Base-by-base conservation (phyloP, 2,329 filamentous ascomycete genomes). In the Colletotrichum phormii region DNA sequence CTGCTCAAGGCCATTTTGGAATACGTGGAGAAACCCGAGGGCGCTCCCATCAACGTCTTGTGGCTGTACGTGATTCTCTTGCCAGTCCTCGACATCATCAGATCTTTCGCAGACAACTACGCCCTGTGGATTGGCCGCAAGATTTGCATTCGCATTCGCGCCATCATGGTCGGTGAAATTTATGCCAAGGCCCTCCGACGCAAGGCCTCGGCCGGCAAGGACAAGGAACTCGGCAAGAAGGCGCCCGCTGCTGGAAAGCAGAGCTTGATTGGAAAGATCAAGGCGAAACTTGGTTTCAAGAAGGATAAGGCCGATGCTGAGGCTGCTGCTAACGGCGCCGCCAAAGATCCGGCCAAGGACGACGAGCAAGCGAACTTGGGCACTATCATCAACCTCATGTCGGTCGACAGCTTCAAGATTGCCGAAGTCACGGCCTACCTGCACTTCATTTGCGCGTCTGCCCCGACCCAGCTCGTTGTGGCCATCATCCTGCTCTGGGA, bases 311-410 rank as follows among this genome's bases (percentile, higher is more conserved):
- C 77, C 0, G 80, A 81, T 46, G 79, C 80, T 18, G 76, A 83
- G 4, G 81, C 83, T 37, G 78, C 79, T 26, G 79, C 77, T 57
- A 80, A 79, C 46, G 80, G 80, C 35, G 76, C 77, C n/a, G 64
- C 78, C 51, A 84, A 84, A 69, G 80, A 80, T 29, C 77, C 82
- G 53, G 81, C 81, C 66, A 81, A 85, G 64, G 79, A 84, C 22
- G 92, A 95, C 74, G 89, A 93, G 71, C 95, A 97, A 84, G 96
- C 95, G 51, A 98, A 97, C 74, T 89, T 97, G 63, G 97, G 97
- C 75, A 97, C 97, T n/a, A 98, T 99, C 79, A 99, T 99, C 86
- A 99, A 98, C 82, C 87, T 99, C 76, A 99, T 99, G 97, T 97
- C 97, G 12, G 97, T 99, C 53, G 97, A 99, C 85, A 98, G 96